A percentile compares a stretch with the other conserved stretches of the same genome.
Conservation (phyloP, 2,329 filamentous ascomycete species). For the Elsinoe arachidis region DNA sequence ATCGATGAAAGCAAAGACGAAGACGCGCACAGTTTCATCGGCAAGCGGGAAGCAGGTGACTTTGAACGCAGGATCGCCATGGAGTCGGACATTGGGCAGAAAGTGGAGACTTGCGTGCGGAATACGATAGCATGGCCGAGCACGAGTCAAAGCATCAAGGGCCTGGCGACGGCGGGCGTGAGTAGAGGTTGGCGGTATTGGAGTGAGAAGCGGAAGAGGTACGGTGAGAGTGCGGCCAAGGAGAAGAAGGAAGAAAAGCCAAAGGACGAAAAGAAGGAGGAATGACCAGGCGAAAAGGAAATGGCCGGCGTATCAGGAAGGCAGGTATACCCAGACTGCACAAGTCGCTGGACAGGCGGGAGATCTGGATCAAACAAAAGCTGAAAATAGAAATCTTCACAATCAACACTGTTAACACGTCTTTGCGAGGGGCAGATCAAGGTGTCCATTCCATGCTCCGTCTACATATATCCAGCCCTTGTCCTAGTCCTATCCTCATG, state of each 20-base stretch:
- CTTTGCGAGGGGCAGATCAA: not conserved
- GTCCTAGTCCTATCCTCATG: not conserved
- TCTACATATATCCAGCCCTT: constrained; percentile 3
- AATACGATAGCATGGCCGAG: constrained; percentile 91
- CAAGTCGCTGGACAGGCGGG: not conserved
- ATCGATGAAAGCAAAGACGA: constrained; percentile 68
- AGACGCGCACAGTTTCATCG: constrained; percentile 52
- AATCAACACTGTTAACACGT: not conserved
- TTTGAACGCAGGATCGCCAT: constrained; percentile 85
- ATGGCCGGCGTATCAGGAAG: not conserved
- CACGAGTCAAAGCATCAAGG: constrained; percentile 78
- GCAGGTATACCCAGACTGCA: not conserved
- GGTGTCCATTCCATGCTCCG: not conserved
- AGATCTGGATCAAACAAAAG: not conserved
- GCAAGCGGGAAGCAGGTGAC: constrained; percentile 65
- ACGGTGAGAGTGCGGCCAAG: constrained; percentile 26
- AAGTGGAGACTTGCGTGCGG: constrained; percentile 68
- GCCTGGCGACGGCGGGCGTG: constrained; percentile 68
- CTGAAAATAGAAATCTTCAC: not conserved
- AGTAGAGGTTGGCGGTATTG: constrained; percentile 64
- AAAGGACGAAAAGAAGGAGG: constrained; percentile 9
- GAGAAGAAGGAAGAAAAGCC: constrained; percentile 12
- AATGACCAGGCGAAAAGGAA: not conserved
- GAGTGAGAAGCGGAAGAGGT: constrained; percentile 58
- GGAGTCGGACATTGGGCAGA: constrained; percentile 57